A percentile compares a stretch with the other conserved stretches of the same genome.
Conservation (phyloP, 768 basidiomycete species). For the Pholiota microspora region DNA sequence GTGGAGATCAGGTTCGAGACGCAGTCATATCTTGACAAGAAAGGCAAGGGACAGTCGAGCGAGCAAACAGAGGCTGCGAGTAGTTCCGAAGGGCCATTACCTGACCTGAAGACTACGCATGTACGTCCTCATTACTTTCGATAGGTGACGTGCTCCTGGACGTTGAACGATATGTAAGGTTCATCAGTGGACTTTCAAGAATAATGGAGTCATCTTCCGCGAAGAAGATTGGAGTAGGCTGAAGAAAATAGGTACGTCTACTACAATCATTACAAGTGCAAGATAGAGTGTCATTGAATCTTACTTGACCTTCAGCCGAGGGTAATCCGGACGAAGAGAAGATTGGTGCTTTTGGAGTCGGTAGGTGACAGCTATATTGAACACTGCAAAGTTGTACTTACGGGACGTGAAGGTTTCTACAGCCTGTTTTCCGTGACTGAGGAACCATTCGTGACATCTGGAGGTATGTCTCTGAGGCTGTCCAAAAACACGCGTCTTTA, state of each 20-base stretch:
- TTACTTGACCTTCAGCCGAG: conserved; percentile 50
- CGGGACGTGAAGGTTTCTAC: conserved; percentile 42
- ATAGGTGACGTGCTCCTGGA: background rate
- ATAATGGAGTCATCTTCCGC: conserved; percentile 82
- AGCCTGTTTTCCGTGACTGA: conserved; percentile 83
- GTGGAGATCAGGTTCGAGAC: conserved; percentile 85
- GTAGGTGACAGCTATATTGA: conserved; percentile 30
- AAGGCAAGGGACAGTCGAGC: conserved; percentile 16
- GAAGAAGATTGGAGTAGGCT: conserved; percentile 87
- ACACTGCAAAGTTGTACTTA: background rate
- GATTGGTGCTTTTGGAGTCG: conserved; percentile 95
- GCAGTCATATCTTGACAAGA: conserved; percentile 38
- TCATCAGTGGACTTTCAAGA: conserved; percentile 81
- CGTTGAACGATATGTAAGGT: conserved; percentile 42
- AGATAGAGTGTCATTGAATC: background rate
- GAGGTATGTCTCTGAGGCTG: conserved; percentile 43
- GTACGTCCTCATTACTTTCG: conserved; percentile 34
- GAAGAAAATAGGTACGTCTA: conserved; percentile 75
- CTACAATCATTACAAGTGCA: background rate
- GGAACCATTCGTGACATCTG: conserved; percentile 79
- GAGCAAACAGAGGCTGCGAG: background rate
- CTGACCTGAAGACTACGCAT: conserved; percentile 62
- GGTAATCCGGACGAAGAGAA: conserved; percentile 95
- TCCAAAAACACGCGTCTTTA: conserved; percentile 10
- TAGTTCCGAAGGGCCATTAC: conserved; percentile 27